Percentiles rank a stretch among this genome's conserved stretches.
Evolutionary conservation across 805 yeast species (phyloP).

Genomic region (Geotrichum ghanense): DNA sequence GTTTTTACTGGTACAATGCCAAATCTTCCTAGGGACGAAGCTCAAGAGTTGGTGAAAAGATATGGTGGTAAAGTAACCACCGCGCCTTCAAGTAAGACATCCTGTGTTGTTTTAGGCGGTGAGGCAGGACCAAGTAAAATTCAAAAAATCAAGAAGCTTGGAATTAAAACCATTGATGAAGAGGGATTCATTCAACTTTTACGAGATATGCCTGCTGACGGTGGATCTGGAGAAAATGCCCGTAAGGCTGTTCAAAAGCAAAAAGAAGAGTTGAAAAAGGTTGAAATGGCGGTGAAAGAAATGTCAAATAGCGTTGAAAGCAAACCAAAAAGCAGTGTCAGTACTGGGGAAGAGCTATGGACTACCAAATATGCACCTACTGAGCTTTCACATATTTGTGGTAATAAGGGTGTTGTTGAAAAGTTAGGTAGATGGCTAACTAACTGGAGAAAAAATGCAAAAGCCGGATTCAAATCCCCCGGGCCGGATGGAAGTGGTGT

Average conservation of each 20-base stretch:
- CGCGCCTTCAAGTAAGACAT: constrained; percentile 74
- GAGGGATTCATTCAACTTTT: constrained; percentile 73
- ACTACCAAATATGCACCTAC: constrained; percentile 89
- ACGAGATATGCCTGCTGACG: constrained; percentile 75
- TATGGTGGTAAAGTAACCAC: constrained; percentile 86
- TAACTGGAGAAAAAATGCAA: constrained; percentile 57
- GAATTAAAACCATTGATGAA: constrained; percentile 75
- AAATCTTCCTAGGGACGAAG: constrained; percentile 59
- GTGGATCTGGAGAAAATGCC: constrained; percentile 79
- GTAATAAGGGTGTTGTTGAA: constrained; percentile 68
- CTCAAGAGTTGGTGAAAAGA: constrained; percentile 64
- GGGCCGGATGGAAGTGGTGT: constrained; percentile 56
- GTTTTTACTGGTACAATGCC: constrained; percentile 92
- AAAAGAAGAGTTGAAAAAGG: constrained; percentile 49
- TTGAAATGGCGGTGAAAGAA: constrained; percentile 26
- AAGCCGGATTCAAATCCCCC: constrained; percentile 39
- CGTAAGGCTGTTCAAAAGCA: constrained; percentile 58
- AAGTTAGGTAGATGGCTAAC: constrained; percentile 63
- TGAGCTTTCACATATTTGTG: constrained; percentile 67
- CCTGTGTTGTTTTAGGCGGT: constrained; percentile 80
- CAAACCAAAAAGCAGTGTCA: constrained; percentile 18
- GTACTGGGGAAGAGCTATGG: constrained; percentile 63
- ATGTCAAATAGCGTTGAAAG: not conserved
- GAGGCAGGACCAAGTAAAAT: constrained; percentile 98
- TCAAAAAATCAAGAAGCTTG: constrained; percentile 58